A percentile compares a stretch with the other conserved stretches of the same genome.
Evolutionary conservation across 2,329 filamentous ascomycete genomes (phyloP).

Genomic region (Ophiostoma quercus): DNA sequence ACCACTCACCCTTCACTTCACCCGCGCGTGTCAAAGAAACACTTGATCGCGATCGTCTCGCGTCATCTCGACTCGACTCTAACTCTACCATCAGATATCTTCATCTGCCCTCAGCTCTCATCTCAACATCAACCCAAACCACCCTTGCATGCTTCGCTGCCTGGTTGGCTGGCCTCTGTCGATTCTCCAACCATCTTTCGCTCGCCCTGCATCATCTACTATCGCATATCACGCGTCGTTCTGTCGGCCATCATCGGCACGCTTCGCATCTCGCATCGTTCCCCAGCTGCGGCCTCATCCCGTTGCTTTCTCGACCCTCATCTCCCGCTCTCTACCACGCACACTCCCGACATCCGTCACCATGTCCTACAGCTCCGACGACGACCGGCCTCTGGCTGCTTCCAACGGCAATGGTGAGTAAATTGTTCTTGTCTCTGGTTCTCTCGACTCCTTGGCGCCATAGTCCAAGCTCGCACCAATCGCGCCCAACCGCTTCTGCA

Average conservation of each 20-base stretch:
- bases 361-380: conserved; percentile 62
- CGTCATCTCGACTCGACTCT: neutral
- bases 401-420: conserved; percentile 65
- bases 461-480: neutral
- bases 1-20: neutral
- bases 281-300: conserved; percentile 17
- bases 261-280: neutral
- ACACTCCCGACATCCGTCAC: conserved; percentile 37
- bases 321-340: neutral
- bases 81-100: neutral
- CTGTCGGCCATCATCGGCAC: neutral
- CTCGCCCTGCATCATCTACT: neutral
- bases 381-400: conserved; percentile 73
- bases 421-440: conserved; percentile 4
- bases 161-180: conserved; percentile 18
- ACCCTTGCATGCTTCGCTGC: conserved; percentile 32
- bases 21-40: neutral
- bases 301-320: conserved; percentile 29
- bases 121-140: neutral
- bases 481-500: conserved; percentile 4
- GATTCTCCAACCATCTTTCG: neutral
- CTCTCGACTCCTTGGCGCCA: conserved; percentile 9
- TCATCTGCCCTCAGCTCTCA: neutral
- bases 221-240: neutral
- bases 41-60: neutral